These are phyloP conservation scores for Graphilbum sp. DNA, from an alignment of 2,329 filamentous ascomycete genomes.

Conservation along the genomic window DNA sequence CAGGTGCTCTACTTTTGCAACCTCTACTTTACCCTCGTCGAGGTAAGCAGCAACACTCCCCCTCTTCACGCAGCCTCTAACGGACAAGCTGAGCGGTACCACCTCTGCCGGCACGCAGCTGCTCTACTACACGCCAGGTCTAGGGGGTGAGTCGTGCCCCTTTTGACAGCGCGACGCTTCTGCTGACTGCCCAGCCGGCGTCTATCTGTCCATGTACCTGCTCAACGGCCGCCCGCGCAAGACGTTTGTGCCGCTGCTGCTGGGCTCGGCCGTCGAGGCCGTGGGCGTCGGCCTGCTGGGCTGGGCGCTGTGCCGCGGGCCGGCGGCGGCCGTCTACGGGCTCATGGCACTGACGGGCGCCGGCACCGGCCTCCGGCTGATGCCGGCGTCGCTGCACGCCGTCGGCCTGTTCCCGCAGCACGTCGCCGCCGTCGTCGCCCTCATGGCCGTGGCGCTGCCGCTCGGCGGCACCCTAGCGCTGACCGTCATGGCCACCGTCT, in stretches of 20 bases:
- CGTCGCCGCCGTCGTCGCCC: constrained; percentile 40
- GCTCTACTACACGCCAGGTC: constrained; percentile 46
- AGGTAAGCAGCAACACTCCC: constrained; percentile 5
- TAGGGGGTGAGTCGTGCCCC: constrained; percentile 32
- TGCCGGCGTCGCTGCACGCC: constrained; percentile 43
- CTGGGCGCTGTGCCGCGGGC: constrained; percentile 31
- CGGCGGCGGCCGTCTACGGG: constrained; percentile 37
- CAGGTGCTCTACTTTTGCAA: constrained; percentile 3
- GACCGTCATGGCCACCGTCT: constrained; percentile 52
- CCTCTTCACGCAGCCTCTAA: no score
- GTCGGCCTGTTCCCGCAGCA: constrained; percentile 41
- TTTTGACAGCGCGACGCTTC: neutral
- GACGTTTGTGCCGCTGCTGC: constrained; percentile 40
- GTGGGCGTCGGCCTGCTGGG: constrained; percentile 41
- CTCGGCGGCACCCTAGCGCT: constrained; percentile 49
- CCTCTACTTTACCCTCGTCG: constrained; percentile 12
- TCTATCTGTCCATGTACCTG: constrained; percentile 37
- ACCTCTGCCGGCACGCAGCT: constrained; percentile 37
- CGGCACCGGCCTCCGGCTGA: constrained; percentile 47
- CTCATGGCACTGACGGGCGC: constrained; percentile 50
- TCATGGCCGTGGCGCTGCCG: constrained; percentile 41
- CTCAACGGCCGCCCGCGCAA: constrained; percentile 46
- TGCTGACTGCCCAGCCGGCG: constrained; percentile 24
- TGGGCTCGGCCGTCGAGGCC: constrained; percentile 39
- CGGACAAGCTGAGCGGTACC: constrained; percentile 15